Base-by-base conservation (phyloP, 2,329 filamentous ascomycete genomes). In the Anthostomella pinea region DNA sequence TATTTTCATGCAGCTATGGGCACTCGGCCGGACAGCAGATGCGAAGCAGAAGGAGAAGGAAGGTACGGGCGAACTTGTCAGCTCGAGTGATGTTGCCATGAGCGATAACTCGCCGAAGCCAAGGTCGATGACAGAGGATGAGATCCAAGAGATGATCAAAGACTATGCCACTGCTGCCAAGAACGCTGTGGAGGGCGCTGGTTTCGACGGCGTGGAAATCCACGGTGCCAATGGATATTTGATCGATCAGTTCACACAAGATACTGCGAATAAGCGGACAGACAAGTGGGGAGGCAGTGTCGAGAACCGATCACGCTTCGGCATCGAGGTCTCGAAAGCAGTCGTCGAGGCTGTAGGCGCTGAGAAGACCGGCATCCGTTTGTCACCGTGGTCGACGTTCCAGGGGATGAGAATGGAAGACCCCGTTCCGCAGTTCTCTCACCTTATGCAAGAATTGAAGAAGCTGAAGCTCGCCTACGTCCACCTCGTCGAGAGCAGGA, bases 81-180 rank as follows among this genome's bases (percentile, higher is more conserved):
- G n/a, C n/a, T n/a, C n/a, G n/a, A n/a, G n/a, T n/a, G n/a, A n/a
- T n/a, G n/a, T n/a, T n/a, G n/a, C n/a, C n/a, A n/a, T n/a, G n/a
- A n/a, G n/a, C n/a, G n/a, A n/a, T n/a, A n/a, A n/a, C n/a, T n/a
- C n/a, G n/a, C n/a, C n/a, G n/a, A n/a, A n/a, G 2, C 77, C 39
- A 22, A 52, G 73, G 36, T 79, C 71, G 13, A 77, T 89, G 76
- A 81, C 76, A 0, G 63, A 73, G 13, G 63, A 71, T 1, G 83
- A 88, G 30, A 89, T 90, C 38, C 69, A 76, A 35, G 59, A 72
- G 3, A 65, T 83, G 40, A 85, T 85, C 59, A 54, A 57, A 5
- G 77, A 77, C 2, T 88, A 75, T 62, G 74, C 70, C 1, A 71
- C 67, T 0, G 72, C 70, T 1, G 66, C 70, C 0, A 66, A 69